A percentile compares a stretch with the other conserved stretches of the same genome.
phyloP scores from a whole-genome alignment of 352 stramenopile genomes.

The Phytopythium mirpurense region DNA sequence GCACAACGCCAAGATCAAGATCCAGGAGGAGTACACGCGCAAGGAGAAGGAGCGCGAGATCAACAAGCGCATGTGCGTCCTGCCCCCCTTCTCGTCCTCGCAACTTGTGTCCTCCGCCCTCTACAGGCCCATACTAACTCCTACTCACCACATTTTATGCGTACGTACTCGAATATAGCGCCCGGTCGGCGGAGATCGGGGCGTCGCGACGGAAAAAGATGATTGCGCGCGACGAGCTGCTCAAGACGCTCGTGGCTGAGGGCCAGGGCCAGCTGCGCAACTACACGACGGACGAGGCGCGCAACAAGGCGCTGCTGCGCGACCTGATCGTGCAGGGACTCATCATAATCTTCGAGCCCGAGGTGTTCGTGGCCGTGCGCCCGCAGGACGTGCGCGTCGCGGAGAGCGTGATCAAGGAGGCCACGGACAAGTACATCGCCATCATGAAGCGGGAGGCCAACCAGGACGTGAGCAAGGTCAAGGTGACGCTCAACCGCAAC shows the following conservation, averaged over 20 bases:
- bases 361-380: conserved; percentile 91
- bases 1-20: conserved; percentile 97
- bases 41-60: conserved; percentile 97
- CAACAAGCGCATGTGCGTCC: conserved; percentile 87
- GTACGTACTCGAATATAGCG: too few relatives aligned
- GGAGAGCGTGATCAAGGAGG: conserved; percentile 84
- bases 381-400: conserved; percentile 87
- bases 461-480: conserved; percentile 87
- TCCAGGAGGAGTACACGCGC: conserved; percentile 96
- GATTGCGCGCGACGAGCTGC: conserved; percentile 88
- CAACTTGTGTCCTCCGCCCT: too few relatives aligned
- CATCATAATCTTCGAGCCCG: conserved; percentile 97
- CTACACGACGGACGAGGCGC: conserved; percentile 58
- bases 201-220: conserved; percentile 96
- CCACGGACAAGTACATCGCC: conserved; percentile 77
- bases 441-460: conserved; percentile 89
- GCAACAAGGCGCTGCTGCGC: conserved; percentile 94
- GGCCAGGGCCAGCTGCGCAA: conserved; percentile 48
- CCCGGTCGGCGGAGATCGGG: conserved; percentile 91
- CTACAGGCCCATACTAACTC: too few relatives aligned
- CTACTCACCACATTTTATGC: too few relatives aligned
- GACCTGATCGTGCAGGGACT: conserved; percentile 97
- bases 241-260: conserved; percentile 79
- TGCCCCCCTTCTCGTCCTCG: too few relatives aligned
- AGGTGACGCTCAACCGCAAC: conserved; percentile 88